Conservation (phyloP, 371 early-diverging fungal species). For the Mortierella sp. region DNA sequence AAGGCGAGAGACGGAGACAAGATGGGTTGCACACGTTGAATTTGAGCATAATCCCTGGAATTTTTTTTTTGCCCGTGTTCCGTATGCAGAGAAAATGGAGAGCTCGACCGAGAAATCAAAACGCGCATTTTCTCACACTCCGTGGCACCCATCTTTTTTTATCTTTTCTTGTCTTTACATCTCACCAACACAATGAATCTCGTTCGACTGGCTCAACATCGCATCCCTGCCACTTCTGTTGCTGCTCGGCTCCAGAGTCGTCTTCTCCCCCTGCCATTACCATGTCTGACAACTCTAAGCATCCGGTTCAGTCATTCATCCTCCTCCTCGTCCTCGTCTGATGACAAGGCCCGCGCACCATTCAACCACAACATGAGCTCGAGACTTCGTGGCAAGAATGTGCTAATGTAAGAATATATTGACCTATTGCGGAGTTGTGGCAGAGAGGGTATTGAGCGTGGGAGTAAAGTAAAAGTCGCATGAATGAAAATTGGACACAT, state of each 20-base stretch:
- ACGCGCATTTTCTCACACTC: too few species aligned
- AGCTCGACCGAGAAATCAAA: too few species aligned
- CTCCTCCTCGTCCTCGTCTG: not conserved
- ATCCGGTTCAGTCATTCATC: not conserved
- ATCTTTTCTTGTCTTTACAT: not conserved
- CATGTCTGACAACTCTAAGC: not conserved
- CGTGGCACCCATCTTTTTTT: not conserved
- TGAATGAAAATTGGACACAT: not conserved
- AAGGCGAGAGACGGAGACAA: too few species aligned
- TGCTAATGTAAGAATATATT: slow-evolving; percentile 58
- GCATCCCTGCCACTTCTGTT: not conserved
- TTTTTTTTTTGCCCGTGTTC: too few species aligned
- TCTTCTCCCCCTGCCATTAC: not conserved
- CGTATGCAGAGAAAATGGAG: too few species aligned
- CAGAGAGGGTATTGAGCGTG: not conserved
- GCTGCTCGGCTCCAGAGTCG: slow-evolving; percentile 1
- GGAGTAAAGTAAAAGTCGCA: not conserved
- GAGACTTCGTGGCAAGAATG: slow-evolving; percentile 63
- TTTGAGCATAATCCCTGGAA: too few species aligned
- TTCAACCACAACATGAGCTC: slow-evolving; percentile 10
- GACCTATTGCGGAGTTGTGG: not conserved
- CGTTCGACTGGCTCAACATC: not conserved
- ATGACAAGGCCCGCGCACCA: not conserved
- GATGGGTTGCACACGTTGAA: too few species aligned
- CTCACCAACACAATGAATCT: not conserved